Evolutionary conservation across 371 early-diverging fungal species (phyloP).

Genomic region (Mortierella sp.): DNA sequence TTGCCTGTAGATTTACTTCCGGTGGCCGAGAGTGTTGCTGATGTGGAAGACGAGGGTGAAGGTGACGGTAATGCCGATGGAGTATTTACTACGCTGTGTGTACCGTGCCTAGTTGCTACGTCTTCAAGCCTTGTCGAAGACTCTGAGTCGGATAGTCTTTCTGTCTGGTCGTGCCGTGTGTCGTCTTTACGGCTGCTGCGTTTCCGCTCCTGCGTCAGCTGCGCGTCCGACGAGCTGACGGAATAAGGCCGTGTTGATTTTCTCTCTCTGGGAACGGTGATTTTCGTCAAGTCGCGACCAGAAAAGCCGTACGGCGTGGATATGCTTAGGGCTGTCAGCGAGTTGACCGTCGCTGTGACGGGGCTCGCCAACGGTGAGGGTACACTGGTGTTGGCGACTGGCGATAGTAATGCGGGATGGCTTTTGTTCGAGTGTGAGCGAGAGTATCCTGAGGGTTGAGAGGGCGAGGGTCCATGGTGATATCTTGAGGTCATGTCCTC

Average conservation of each 20-base stretch:
- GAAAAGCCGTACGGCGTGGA: constrained; percentile 15
- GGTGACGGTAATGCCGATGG: neutral
- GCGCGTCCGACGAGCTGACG: constrained; percentile 16
- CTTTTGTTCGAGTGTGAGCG: constrained; percentile 7
- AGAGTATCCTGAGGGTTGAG: constrained; percentile 18
- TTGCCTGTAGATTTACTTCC: constrained; percentile 13
- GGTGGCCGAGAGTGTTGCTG: neutral
- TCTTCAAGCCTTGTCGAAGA: constrained; percentile 11
- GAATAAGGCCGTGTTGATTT: constrained; percentile 29
- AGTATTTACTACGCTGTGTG: neutral
- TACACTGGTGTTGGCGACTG: constrained; percentile 8
- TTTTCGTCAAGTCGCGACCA: constrained; percentile 30
- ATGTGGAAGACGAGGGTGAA: neutral
- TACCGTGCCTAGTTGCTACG: constrained; percentile 6
- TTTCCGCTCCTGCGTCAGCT: constrained; percentile 14
- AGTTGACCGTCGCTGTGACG: constrained; percentile 41
- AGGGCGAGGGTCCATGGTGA: constrained; percentile 9
- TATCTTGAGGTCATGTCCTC: neutral
- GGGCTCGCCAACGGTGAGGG: constrained; percentile 45
- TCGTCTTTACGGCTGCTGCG: neutral
- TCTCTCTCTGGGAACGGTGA: constrained; percentile 36
- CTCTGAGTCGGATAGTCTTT: constrained; percentile 30
- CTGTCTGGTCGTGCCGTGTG: constrained; percentile 11
- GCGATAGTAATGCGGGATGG: constrained; percentile 6
- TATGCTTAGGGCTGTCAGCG: constrained; percentile 40